Base-by-base conservation (phyloP, 1,139 yeast genomes). In the Lodderomyces beijingensis region DNA sequence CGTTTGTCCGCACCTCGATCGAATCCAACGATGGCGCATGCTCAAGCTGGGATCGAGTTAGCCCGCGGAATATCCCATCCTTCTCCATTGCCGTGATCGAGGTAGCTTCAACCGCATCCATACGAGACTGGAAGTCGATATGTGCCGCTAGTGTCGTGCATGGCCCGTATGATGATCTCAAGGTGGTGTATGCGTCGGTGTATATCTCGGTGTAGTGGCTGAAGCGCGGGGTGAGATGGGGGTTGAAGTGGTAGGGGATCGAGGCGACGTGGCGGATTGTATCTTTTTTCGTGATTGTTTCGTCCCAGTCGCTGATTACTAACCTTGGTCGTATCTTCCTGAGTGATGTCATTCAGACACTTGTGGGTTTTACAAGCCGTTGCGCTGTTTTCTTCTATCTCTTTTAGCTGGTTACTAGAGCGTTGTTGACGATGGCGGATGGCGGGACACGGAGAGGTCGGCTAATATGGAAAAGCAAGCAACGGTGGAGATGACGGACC, bases 291-390 rank as follows among this genome's bases (percentile, higher is more conserved):
- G 89, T 79, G 17, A 78, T 62, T 0, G 89, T 81, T 37, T 80
- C 89, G 49, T 82, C 91, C 80, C 85, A 82, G 47, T 82, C 91
- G 2, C 73, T 48, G 1, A 75, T 60, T 12, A 75, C 45, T 24
- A 39, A 16, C 10, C 37, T 34, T 9, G 45, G 43, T 18, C 16
- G 8, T 24, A 23, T 10, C 25, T 23, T 23, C 7, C 9, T 12
- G 14, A 23, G 10, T 10, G n/a, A 10, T 7, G 21, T 19, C 21
- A 19, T 19, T n/a, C n/a, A n/a, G n/a, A n/a, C n/a, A n/a, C n/a
- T n/a, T n/a, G n/a, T n/a, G n/a, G n/a, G n/a, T n/a, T n/a, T n/a
- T n/a, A n/a, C n/a, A n/a, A n/a, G n/a, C n/a, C n/a, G n/a, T n/a
- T n/a, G n/a, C n/a, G n/a, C n/a, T n/a, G n/a, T n/a, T n/a, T n/a